Percentiles rank a stretch among this genome's conserved stretches.
phyloP scores from a whole-genome alignment of 192 early-diverging fungal species.

The Spizellomyces sp. region DNA sequence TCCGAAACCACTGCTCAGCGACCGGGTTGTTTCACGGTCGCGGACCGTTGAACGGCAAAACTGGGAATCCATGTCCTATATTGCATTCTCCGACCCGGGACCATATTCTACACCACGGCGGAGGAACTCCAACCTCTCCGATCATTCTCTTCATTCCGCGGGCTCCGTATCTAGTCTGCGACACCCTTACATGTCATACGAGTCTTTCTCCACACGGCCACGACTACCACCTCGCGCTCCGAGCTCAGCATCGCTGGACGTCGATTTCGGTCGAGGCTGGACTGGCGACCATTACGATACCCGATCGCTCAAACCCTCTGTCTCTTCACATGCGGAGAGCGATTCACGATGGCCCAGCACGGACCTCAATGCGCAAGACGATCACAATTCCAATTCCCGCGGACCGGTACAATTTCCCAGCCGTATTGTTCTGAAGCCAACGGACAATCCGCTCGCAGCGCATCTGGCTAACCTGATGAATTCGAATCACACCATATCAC shows the following conservation, averaged over 20 bases:
- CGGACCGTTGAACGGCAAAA: conserved; percentile 6
- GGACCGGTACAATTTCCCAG: no score
- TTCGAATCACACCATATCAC: conserved; percentile 86
- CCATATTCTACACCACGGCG: background rate
- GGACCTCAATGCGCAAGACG: no score
- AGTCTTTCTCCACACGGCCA: conserved; percentile 18
- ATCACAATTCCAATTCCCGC: no score
- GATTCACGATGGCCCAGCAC: no score
- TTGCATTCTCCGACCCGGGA: background rate
- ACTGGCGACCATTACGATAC: background rate
- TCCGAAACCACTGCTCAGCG: conserved; percentile 5
- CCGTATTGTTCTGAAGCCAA: conserved; percentile 36
- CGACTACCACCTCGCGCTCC: conserved; percentile 13
- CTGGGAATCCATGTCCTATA: background rate
- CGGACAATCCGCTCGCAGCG: conserved; percentile 79
- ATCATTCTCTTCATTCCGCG: background rate
- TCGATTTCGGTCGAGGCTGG: conserved; percentile 12
- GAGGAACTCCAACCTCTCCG: background rate
- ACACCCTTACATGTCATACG: background rate
- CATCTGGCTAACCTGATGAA: conserved; percentile 83
- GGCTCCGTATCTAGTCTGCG: no score
- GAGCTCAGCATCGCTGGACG: background rate
- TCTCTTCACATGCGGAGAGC: no score
- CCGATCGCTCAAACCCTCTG: no score
- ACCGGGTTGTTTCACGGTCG: conserved; percentile 17